phyloP scores from a whole-genome alignment of 2,329 filamentous ascomycete genomes.

The Zymoseptoria tritici region DNA sequence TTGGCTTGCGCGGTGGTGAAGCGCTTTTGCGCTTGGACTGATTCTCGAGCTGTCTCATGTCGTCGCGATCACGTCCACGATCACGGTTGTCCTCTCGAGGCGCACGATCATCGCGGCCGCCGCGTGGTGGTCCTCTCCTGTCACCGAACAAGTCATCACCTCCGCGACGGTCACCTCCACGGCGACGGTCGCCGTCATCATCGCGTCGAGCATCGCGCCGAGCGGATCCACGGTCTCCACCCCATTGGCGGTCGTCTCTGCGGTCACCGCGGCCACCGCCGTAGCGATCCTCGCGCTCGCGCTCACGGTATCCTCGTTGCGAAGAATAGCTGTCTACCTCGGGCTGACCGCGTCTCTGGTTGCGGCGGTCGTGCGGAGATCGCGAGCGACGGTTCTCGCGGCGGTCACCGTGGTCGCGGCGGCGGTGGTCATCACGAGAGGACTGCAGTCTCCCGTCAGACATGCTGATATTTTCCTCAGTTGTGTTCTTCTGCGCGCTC shows the following conservation, averaged over 20 bases:
- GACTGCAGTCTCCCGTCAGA: conserved; percentile 35
- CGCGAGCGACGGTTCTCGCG: conserved; percentile 64
- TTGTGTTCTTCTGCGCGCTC: conserved; percentile 19
- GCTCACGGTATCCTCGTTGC: conserved; percentile 83
- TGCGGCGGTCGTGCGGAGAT: conserved; percentile 62
- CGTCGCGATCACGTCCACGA: conserved; percentile 32
- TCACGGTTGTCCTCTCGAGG: conserved; percentile 30
- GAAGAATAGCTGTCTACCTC: conserved; percentile 84
- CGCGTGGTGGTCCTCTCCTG: conserved; percentile 20
- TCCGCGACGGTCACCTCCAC: conserved; percentile 40
- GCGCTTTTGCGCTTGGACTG: conserved; percentile 58
- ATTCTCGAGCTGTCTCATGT: conserved; percentile 29
- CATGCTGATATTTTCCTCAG: conserved; percentile 23
- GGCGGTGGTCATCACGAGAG: conserved; percentile 37
- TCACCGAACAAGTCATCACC: conserved; percentile 30
- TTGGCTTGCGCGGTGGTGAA: conserved; percentile 76
- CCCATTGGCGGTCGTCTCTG: conserved; percentile 52
- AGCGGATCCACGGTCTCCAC: conserved; percentile 64
- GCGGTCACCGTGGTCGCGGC: conserved; percentile 46
- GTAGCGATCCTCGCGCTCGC: conserved; percentile 90
- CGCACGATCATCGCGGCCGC: conserved; percentile 40
- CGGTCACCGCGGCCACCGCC: conserved; percentile 43
- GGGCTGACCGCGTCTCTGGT: conserved; percentile 30
- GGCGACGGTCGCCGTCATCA: conserved; percentile 46
- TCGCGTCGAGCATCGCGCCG: conserved; percentile 52